These are phyloP conservation scores for Fistulinella cinereoalba DNA, from an alignment of 1,284 basidiomycete species.

Conservation along the genomic window DNA sequence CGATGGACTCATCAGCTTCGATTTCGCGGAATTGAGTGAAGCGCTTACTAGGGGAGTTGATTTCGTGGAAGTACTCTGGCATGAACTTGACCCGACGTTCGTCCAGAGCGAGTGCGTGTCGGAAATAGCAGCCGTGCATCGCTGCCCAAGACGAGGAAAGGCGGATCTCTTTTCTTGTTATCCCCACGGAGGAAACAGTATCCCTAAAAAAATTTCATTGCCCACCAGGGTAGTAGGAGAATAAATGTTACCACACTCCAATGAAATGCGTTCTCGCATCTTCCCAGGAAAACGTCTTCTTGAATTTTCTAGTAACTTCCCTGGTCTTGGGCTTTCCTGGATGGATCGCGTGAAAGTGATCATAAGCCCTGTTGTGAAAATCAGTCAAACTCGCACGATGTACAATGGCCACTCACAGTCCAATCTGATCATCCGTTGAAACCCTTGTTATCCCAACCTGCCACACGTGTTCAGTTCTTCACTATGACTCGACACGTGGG, in stretches of 20 bases:
- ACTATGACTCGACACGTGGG: too few relatives aligned
- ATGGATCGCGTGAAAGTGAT: slow-evolving; percentile 19
- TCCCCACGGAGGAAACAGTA: slow-evolving; percentile 30
- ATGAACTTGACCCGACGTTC: slow-evolving; percentile 38
- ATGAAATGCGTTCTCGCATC: slow-evolving; percentile 30
- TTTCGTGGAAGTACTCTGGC: slow-evolving; percentile 31
- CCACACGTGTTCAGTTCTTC: neutral
- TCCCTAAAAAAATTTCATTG: slow-evolving; percentile 14
- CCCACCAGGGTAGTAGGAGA: too few relatives aligned
- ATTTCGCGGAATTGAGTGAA: neutral
- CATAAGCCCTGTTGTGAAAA: too few relatives aligned
- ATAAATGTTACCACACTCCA: slow-evolving; percentile 31
- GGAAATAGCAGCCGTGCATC: slow-evolving; percentile 25
- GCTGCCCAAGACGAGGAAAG: slow-evolving; percentile 20
- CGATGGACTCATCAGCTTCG: neutral
- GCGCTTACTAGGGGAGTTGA: too few relatives aligned
- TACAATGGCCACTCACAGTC: too few relatives aligned
- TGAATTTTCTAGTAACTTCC: slow-evolving; percentile 20
- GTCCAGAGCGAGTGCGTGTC: slow-evolving; percentile 30
- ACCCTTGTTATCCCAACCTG: too few relatives aligned
- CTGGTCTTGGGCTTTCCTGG: slow-evolving; percentile 5
- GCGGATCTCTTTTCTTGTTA: slow-evolving; percentile 19
- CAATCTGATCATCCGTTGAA: neutral
- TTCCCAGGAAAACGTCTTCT: slow-evolving; percentile 18
- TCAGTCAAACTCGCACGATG: neutral